Percentiles rank a stretch among this genome's conserved stretches.
phyloP scores from a whole-genome alignment of 768 basidiomycete species.

The Psilocybe sp. region DNA sequence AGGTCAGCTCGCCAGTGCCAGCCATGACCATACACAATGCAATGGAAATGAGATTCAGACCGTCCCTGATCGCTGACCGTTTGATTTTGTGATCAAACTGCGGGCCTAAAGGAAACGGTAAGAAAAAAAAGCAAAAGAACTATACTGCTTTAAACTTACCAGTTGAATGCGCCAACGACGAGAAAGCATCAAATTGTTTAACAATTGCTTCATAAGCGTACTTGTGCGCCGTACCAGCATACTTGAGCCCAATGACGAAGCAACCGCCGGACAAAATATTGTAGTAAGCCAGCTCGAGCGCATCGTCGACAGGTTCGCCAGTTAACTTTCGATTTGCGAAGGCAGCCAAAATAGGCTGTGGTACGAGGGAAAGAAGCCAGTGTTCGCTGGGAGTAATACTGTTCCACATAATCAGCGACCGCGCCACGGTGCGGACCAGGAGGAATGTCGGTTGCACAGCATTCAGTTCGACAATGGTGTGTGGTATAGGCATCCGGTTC shows the following conservation, averaged over 20 bases:
- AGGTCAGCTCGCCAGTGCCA: conserved; percentile 92
- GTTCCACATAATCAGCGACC: conserved; percentile 86
- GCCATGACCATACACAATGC: conserved; percentile 94
- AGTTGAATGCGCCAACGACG: conserved; percentile 62
- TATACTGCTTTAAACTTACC: conserved; percentile 40
- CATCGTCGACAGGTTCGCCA: conserved; percentile 57
- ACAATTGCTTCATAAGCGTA: conserved; percentile 85
- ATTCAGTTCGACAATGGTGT: conserved; percentile 75
- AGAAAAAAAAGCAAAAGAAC: background rate
- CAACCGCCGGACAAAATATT: conserved; percentile 90
- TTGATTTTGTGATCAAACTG: conserved; percentile 88
- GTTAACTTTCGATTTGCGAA: conserved; percentile 49
- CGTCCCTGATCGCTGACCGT: conserved; percentile 82
- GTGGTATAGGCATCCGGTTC: conserved; percentile 79
- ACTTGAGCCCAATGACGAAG: conserved; percentile 89
- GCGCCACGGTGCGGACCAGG: conserved; percentile 74
- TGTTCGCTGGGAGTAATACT: conserved; percentile 64
- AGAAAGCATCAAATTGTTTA: conserved; percentile 78
- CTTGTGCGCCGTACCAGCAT: conserved; percentile 89
- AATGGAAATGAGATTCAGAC: conserved; percentile 83
- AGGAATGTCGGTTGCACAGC: conserved; percentile 87
- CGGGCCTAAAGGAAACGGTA: conserved; percentile 42
- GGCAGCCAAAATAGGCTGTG: conserved; percentile 57
- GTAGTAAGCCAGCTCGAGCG: conserved; percentile 86
- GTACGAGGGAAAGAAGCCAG: conserved; percentile 75